Evolutionary conservation across 1,139 yeast genomes (phyloP), one percentile per base, ranked within the genome.

Genomic region (Lizanozyma gosingica): DNA sequence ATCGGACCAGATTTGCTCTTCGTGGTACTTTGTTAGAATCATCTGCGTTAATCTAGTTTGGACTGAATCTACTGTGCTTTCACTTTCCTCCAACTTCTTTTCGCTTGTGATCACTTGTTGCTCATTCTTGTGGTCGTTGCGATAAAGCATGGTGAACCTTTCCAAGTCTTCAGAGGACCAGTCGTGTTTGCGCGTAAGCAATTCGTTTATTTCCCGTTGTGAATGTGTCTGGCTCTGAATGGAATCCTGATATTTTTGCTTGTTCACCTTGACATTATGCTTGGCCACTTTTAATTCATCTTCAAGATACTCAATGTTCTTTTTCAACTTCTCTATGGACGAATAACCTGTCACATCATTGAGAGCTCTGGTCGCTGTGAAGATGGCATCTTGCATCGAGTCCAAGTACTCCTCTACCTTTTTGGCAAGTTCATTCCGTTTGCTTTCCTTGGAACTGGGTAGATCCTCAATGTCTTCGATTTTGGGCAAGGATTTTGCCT

Each of bases 1-100:
- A 60, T 94, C 98, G 3, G 96, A 86, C 98, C 98, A 94, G 3
- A 92, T 80, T 60, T 94, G 98, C 54, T 94, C 99, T 55, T 94
- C 98, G 47, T 92, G 96, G 53, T 94, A 94, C 48, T 97, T 65
- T 1, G 92, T 80, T 51, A 90, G 68, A 33, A 94, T 92, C 50
- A 86, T 81, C 45, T 80, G 80, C 4, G 90, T 81, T 37, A 90
- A 63, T 45, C 73, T 76, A 37, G 78, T 71, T 49, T 84, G 94
- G 4, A 83, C 62, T 3, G 80, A 78, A 45, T 90, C 97, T 34
- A 83, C 85, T 40, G 58, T 59, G 16, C 58, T 60, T 51, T 94
- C 98, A 2, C 80, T 72, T 11, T 65, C 63, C 34, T 69, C 73
- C 41, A 88, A 66, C 3, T 58, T 54, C 4, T 52, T 52, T 41